Base-by-base conservation (phyloP, 352 stramenopile species). In the Phytophthora sojae region DNA sequence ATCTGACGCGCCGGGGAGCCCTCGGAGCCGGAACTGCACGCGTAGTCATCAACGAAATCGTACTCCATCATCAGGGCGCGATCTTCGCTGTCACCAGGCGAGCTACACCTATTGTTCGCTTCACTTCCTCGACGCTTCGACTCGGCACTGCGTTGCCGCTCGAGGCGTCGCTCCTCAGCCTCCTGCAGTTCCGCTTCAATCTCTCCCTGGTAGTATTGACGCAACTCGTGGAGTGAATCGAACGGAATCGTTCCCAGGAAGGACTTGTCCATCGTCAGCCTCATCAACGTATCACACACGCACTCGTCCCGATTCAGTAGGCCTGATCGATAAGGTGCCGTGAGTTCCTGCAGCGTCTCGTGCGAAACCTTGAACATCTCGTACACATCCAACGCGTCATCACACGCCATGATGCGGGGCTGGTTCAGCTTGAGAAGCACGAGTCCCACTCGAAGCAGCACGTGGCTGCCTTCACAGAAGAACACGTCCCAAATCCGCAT, bases 401-500 rank as follows among this genome's bases (percentile, higher is more conserved):
- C 77, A 49, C 86, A 94, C 6, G 85, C 85, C 49, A 95, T 57
- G 57, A 96, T 93, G 1, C 78, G 80, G 29, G 81, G 75, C 56
- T 92, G 75, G 39, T 84, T 85, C 12, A 97, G 74, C 67, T 96
- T 94, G n/a, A 98, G 74, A 29, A 98, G 78, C 56, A 89, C 81
- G 29, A 97, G 77, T 0, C 86, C 90, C 29, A 97, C 77, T 30
- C 93, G 88, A 32, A 97, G 78, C 44, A 98, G 77, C 19, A 97
- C 89, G 51, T 97, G 94, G 59, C 81, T 92, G 17, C 93, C 90
- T 72, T 98, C 90, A 56, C 91, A 95, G 42, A 98, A 97, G 54
- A 97, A 95, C 26, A 94, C 70, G 57, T 97, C 92, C 92, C 92
- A 98, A 54, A 98, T 86, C 7, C 92, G 84, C 74, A 97, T 78